phyloP scores from a whole-genome alignment of 306 rosid genomes.

The Vigna angularis region DNA sequence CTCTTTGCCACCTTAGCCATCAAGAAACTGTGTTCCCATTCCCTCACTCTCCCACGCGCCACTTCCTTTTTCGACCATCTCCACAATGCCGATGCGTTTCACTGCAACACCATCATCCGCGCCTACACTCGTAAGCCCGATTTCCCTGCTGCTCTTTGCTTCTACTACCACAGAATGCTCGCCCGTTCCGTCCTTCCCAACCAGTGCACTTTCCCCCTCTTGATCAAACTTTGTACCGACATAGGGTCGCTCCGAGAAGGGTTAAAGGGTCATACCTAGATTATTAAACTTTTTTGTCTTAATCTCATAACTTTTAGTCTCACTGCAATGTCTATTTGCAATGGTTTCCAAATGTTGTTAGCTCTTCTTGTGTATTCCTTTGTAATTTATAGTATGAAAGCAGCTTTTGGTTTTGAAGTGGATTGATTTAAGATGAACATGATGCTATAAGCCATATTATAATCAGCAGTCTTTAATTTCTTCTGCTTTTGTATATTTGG shows the following conservation, averaged over 20 bases:
- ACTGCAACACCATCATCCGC: constrained; percentile 67
- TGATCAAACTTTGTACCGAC: constrained; percentile 57
- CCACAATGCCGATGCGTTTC: constrained; percentile 57
- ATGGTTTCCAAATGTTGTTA: neutral
- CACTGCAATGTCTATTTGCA: neutral
- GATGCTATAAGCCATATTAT: constrained; percentile 23
- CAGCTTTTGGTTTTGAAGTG: constrained; percentile 30
- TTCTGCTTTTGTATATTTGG: constrained; percentile 23
- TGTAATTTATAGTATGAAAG: constrained; percentile 22
- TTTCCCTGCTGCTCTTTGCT: constrained; percentile 47
- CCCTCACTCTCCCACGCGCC: constrained; percentile 48
- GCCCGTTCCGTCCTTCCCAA: constrained; percentile 51
- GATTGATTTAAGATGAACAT: constrained; percentile 1
- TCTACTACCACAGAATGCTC: constrained; percentile 58
- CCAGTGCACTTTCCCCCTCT: constrained; percentile 67
- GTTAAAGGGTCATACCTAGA: constrained; percentile 55
- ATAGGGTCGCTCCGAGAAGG: constrained; percentile 42
- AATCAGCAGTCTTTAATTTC: constrained; percentile 29
- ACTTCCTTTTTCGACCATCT: constrained; percentile 49
- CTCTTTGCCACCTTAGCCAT: constrained; percentile 54
- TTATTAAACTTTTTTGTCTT: constrained; percentile 40
- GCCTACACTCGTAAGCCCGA: constrained; percentile 47
- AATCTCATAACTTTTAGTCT: constrained; percentile 13
- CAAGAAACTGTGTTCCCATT: constrained; percentile 60
- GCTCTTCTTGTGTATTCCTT: neutral